phyloP scores from a whole-genome alignment of 257 asterid species.

The Datura wrightii region DNA sequence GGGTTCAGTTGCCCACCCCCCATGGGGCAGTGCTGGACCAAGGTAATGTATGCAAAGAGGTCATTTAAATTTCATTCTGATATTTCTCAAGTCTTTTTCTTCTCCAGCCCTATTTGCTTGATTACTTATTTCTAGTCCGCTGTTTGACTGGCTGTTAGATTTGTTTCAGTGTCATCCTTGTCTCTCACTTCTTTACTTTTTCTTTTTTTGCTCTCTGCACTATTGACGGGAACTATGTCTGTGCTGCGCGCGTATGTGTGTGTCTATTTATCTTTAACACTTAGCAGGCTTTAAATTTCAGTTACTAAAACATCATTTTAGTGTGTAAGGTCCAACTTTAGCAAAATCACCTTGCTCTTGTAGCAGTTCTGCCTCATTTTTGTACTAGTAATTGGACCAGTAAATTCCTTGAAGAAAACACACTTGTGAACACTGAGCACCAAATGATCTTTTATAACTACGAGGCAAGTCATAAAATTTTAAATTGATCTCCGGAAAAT shows the following conservation, averaged over 20 bases:
- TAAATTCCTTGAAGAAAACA: not conserved
- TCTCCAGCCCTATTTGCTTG: not conserved
- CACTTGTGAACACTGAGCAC: not conserved
- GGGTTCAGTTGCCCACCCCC: conserved; percentile 48
- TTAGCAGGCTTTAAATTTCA: not conserved
- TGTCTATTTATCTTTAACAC: not conserved
- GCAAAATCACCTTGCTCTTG: not conserved
- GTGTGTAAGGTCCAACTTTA: not conserved
- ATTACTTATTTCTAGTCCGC: not conserved
- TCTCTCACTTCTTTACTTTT: not conserved
- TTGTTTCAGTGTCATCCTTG: not conserved
- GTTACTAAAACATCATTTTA: not conserved
- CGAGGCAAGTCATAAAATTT: not conserved
- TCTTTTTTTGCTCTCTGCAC: not conserved
- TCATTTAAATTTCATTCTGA: not conserved
- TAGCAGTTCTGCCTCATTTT: not conserved
- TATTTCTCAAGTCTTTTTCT: not conserved
- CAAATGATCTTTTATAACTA: not conserved
- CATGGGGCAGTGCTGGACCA: conserved; percentile 74
- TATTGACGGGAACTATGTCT: not conserved
- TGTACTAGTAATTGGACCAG: not conserved
- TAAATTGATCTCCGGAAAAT: not conserved
- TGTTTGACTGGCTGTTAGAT: not conserved
- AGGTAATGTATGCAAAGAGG: conserved; percentile 38
- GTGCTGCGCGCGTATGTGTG: not conserved